These are phyloP conservation scores for Entomophthora muscae DNA, from an alignment of 371 early-diverging fungal species.

Conservation along the genomic window DNA sequence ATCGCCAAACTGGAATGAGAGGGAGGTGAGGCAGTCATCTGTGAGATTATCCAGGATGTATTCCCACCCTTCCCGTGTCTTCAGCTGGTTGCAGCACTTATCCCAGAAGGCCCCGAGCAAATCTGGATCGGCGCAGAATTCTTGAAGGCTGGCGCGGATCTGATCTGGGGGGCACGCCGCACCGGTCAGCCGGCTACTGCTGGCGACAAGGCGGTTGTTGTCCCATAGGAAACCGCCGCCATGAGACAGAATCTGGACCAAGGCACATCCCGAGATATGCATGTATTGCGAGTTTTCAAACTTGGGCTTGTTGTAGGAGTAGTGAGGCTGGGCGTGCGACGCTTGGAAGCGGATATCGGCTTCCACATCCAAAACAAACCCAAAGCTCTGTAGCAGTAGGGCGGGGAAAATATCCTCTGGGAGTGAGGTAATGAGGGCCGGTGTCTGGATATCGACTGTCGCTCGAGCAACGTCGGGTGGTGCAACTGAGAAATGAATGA, in stretches of 20 bases:
- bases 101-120: not conserved
- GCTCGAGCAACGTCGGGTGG: slow-evolving; percentile 37
- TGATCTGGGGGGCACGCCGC: slow-evolving; percentile 1
- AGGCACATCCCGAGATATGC: slow-evolving; percentile 77
- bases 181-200: slow-evolving; percentile 26
- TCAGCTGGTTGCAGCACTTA: not conserved
- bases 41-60: slow-evolving; percentile 9
- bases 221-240: slow-evolving; percentile 76
- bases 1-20: not conserved
- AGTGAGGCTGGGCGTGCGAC: slow-evolving; percentile 16
- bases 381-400: slow-evolving; percentile 59
- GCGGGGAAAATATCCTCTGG: slow-evolving; percentile 43
- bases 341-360: slow-evolving; percentile 44
- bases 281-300: slow-evolving; percentile 77
- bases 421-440: not conserved
- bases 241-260: slow-evolving; percentile 65
- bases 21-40: not conserved
- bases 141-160: slow-evolving; percentile 1
- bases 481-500: slow-evolving; percentile 35
- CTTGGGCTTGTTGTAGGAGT: slow-evolving; percentile 45
- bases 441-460: slow-evolving; percentile 4
- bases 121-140: slow-evolving; percentile 11
- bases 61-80: slow-evolving; percentile 17
- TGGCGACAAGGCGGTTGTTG: slow-evolving; percentile 63
- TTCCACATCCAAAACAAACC: slow-evolving; percentile 89